Evolutionary conservation across 208 protist genomes (phyloP).

Genomic region (Leptomonas pyrrhocoris): DNA sequence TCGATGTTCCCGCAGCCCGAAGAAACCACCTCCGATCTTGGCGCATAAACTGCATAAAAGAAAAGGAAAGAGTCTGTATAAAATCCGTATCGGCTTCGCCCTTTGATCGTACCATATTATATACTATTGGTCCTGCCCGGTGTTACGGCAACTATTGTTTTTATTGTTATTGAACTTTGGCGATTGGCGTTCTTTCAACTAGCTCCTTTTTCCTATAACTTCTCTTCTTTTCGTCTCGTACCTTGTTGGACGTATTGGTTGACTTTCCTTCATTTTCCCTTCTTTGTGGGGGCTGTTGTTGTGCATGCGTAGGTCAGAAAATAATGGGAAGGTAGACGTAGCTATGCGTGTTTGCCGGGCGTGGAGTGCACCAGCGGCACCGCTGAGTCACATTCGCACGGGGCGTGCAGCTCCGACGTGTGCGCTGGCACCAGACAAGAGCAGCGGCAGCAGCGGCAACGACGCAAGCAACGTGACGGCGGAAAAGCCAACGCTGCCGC

Average conservation of each 20-base stretch:
- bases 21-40: too few relatives aligned
- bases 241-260: too few relatives aligned
- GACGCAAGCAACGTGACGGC: not conserved
- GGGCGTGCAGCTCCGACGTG: not conserved
- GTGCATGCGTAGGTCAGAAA: conserved; percentile 30
- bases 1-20: too few relatives aligned
- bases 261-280: conserved; percentile 1
- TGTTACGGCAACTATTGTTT: too few relatives aligned
- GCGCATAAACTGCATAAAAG: too few relatives aligned
- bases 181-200: too few relatives aligned
- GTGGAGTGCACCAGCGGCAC: conserved; percentile 39
- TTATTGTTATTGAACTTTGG: too few relatives aligned
- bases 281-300: not conserved
- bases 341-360: conserved; percentile 33
- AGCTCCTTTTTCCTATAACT: conserved; percentile 7
- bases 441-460: not conserved
- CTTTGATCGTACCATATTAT: too few relatives aligned
- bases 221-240: conserved; percentile 1
- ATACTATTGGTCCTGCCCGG: too few relatives aligned
- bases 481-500: conserved; percentile 2
- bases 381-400: conserved; percentile 30
- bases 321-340: conserved; percentile 36
- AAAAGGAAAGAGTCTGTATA: too few relatives aligned
- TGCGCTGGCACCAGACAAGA: not conserved
- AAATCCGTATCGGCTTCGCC: too few relatives aligned